phyloP scores from a whole-genome alignment of 225 moss, liverwort and hornwort genomes.

The Marchantia paleacea region DNA sequence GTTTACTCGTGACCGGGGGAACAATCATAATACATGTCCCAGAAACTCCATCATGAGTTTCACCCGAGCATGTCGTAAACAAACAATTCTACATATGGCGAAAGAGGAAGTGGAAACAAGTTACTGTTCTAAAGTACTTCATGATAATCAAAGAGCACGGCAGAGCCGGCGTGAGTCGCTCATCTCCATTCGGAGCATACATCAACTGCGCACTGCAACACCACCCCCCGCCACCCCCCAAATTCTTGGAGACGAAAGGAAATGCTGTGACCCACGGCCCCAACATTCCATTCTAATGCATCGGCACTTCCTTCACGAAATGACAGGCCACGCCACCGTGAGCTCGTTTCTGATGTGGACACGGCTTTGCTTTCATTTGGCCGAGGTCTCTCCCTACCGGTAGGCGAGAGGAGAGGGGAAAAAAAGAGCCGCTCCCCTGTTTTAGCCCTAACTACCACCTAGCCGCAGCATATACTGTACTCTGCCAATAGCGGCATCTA shows the following conservation, averaged over 20 bases:
- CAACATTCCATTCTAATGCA: not conserved
- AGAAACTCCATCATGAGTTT: constrained; percentile 2
- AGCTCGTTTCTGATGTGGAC: not conserved
- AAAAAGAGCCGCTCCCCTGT: too few relatives aligned
- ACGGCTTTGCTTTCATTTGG: not conserved
- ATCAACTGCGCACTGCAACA: too few relatives aligned
- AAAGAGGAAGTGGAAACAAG: not conserved
- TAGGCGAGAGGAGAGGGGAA: not conserved
- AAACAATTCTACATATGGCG: not conserved
- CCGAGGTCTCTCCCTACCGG: not conserved
- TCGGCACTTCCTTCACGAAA: not conserved
- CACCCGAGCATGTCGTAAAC: not conserved
- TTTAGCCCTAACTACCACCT: not conserved
- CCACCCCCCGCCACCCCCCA: not conserved
- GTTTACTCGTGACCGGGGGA: not conserved
- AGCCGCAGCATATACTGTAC: not conserved
- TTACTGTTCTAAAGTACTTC: not conserved
- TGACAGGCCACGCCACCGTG: not conserved
- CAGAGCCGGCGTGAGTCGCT: not conserved
- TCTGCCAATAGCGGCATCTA: not conserved
- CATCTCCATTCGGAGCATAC: not conserved
- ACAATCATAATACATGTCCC: not conserved
- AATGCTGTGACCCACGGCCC: not conserved
- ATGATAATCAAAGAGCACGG: not conserved
- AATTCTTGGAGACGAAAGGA: constrained; percentile 1